These are phyloP conservation scores for Papiliotrema terrestris DNA, from an alignment of 1,284 basidiomycete genomes.

Conservation along the genomic window DNA sequence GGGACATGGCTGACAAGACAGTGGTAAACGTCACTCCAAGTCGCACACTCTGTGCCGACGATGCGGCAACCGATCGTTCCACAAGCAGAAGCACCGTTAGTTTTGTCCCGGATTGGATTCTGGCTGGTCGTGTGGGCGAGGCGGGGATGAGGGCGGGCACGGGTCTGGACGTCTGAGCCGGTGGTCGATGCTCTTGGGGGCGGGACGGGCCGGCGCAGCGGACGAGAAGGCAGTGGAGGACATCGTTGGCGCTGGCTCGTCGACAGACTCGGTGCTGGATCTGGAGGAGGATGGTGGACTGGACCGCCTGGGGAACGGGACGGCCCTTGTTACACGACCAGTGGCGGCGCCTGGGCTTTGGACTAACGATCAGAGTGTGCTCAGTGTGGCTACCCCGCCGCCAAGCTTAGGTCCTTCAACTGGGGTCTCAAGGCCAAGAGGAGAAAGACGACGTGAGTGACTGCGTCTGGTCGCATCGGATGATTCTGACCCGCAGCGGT, in stretches of 20 bases:
- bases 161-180: too few relatives aligned
- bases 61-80: slow-evolving; percentile 88
- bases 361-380: slow-evolving; percentile 66
- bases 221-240: too few relatives aligned
- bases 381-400: slow-evolving; percentile 93
- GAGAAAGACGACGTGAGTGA: slow-evolving; percentile 75
- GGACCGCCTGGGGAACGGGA: too few relatives aligned
- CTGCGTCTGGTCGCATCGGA: neutral
- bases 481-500: slow-evolving; percentile 56
- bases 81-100: slow-evolving; percentile 95
- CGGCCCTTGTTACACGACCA: too few relatives aligned
- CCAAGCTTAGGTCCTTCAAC: slow-evolving; percentile 93
- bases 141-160: too few relatives aligned
- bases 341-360: too few relatives aligned
- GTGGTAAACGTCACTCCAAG: slow-evolving; percentile 96
- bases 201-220: too few relatives aligned
- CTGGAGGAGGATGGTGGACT: too few relatives aligned
- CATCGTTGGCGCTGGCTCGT: too few relatives aligned
- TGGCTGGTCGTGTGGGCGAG: neutral
- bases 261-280: too few relatives aligned
- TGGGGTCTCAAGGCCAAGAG: slow-evolving; percentile 99
- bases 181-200: too few relatives aligned
- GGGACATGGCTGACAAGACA: slow-evolving; percentile 10
- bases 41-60: slow-evolving; percentile 95
- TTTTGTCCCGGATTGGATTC: slow-evolving; percentile 15